Conservation (phyloP, 345 rosid species). For the Pistacia atlantica region DNA sequence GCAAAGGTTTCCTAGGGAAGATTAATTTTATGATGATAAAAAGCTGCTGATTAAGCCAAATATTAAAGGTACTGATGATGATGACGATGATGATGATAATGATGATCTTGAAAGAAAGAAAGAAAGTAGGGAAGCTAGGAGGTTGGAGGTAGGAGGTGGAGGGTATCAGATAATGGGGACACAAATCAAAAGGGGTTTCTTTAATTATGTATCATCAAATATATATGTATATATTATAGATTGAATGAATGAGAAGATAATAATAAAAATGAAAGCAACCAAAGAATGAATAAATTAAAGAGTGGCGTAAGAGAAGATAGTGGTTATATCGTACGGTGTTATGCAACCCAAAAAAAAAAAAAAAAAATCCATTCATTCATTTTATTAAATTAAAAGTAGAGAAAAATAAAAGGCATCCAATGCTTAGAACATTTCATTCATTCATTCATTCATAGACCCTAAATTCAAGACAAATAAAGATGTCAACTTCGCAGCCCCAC, state of each 20-base stretch:
- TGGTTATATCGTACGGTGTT: slow-evolving; percentile 20
- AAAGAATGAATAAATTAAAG: neutral
- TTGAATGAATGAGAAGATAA: too few relatives aligned
- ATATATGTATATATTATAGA: too few relatives aligned
- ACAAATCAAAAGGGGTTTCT: neutral
- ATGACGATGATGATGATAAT: neutral
- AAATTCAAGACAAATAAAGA: slow-evolving; percentile 20
- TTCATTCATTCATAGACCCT: neutral
- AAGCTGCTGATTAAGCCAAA: neutral
- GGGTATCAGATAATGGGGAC: neutral
- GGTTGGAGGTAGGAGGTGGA: too few relatives aligned
- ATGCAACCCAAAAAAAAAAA: neutral
- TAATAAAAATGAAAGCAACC: neutral
- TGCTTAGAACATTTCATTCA: neutral
- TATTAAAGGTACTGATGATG: neutral
- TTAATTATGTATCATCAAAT: too few relatives aligned
- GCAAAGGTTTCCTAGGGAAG: too few relatives aligned
- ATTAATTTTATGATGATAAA: too few relatives aligned
- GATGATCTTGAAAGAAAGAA: too few relatives aligned
- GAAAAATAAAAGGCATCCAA: slow-evolving; percentile 10
- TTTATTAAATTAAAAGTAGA: too few relatives aligned
- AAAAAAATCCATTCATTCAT: neutral
- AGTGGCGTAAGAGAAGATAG: slow-evolving; percentile 6
- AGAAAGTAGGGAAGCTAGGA: neutral
- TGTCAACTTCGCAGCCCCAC: slow-evolving; percentile 28